These are phyloP conservation scores for Starmerella stellata DNA, from an alignment of 805 yeast genomes.

Conservation along the genomic window DNA sequence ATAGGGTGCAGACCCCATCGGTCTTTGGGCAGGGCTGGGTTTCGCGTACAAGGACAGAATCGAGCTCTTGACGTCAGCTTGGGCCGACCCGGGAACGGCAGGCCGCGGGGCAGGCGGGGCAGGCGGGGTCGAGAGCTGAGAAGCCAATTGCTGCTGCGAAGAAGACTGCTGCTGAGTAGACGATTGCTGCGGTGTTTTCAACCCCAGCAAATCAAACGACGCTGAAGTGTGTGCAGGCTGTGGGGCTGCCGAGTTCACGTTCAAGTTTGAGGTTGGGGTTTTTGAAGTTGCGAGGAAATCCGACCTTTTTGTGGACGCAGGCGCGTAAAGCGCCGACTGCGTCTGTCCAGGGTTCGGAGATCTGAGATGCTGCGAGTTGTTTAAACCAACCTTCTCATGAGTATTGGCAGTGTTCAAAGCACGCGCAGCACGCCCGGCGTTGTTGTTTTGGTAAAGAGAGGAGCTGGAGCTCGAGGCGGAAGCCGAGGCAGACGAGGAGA, in stretches of 20 bases:
- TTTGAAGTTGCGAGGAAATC: no score
- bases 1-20: no score
- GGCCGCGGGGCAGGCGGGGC: not conserved
- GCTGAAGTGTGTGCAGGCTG: constrained; percentile 1
- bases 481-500: not conserved
- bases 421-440: not conserved
- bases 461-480: not conserved
- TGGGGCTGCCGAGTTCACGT: not conserved
- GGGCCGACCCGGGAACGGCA: constrained; percentile 12
- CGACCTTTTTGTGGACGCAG: no score
- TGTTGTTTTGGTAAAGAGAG: not conserved
- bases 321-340: no score
- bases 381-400: no score
- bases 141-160: not conserved
- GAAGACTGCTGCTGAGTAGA: not conserved
- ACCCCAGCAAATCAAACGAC: constrained; percentile 10
- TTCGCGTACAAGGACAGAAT: constrained; percentile 61
- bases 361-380: not conserved
- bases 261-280: no score
- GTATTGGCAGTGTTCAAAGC: no score
- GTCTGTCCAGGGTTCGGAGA: no score
- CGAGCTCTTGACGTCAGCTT: constrained; percentile 83
- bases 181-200: not conserved
- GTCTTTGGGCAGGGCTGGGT: constrained; percentile 10
- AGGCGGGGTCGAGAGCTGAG: not conserved